Evolutionary conservation across 495 filamentous ascomycete genomes (phyloP), one percentile per base, ranked within the genome.

Genomic region (Lasiosphaeria ovina): DNA sequence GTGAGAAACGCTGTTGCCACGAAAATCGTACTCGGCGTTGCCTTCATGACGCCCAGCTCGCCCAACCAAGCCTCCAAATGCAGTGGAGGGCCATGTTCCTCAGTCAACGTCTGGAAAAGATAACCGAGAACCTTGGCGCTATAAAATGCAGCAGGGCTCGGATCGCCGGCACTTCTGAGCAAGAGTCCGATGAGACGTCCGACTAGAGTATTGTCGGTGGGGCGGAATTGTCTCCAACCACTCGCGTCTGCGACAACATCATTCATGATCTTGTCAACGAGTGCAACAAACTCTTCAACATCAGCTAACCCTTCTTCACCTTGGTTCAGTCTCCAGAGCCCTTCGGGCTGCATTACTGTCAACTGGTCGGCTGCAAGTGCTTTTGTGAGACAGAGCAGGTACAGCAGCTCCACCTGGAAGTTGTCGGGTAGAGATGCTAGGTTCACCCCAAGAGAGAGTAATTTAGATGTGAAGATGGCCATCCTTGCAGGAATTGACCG

Each of bases 401-500:
- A 74, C 0, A 82, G 36, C 3, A 81, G 59, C 31, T 81, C 76
- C 8, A 70, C 62, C 51, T 69, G 74, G 12, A 71, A 62, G 17
- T 67, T 58, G 14, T 65, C 38, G 0, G 77, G 70, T 0, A 79
- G 35, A 0, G 63, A 51, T 9, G 72, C 48, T 6, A 77, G 32
- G 7, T 70, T 49, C 8, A 76, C 61, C 0, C 66, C 67, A 9
- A 69, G 65, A 0, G 66, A 70, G 12, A 93, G 60, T 11, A 92
- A 66, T 53, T 77, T 80, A 12, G 79, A 74, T 0, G 82, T 81
- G 71, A 89, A 96, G 48, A 83, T 72, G 16, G 87, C 83, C 76
- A 95, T 86, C 53, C 94, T 80, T 35, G 93, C 83, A 16, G 90
- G 84, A 55, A 83, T 76, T 1, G 91, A 92, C 24, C 84, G 84